Evolutionary conservation across 179 eudicot genomes (phyloP).

Genomic region (Vitellaria paradoxa): DNA sequence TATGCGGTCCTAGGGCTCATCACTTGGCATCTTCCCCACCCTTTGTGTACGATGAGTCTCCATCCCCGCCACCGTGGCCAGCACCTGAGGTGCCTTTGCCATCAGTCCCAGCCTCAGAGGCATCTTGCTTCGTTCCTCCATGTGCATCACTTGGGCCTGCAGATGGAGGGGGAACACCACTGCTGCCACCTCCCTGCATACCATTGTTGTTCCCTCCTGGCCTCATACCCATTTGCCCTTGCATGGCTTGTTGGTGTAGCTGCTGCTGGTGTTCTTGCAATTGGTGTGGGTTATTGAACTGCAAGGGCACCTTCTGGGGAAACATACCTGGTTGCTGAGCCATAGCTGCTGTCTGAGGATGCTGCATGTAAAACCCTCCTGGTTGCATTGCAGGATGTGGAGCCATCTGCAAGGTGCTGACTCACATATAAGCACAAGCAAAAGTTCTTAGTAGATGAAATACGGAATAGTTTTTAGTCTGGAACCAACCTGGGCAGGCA

Average conservation of each 20-base stretch:
- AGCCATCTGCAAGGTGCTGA: slow-evolving; percentile 54
- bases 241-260: slow-evolving; percentile 47
- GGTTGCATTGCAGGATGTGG: slow-evolving; percentile 86
- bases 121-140: slow-evolving; percentile 51
- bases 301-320: slow-evolving; percentile 56
- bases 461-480: not conserved
- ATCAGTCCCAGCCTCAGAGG: slow-evolving; percentile 31
- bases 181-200: slow-evolving; percentile 41
- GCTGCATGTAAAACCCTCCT: slow-evolving; percentile 87
- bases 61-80: slow-evolving; percentile 32
- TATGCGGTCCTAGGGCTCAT: not conserved
- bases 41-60: slow-evolving; percentile 14
- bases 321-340: slow-evolving; percentile 66
- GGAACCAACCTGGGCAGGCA: slow-evolving; percentile 64
- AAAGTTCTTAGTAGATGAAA: not conserved
- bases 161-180: slow-evolving; percentile 33
- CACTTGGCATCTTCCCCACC: slow-evolving; percentile 34
- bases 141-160: slow-evolving; percentile 40
- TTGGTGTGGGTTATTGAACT: slow-evolving; percentile 52
- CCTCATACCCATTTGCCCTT: slow-evolving; percentile 53
- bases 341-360: slow-evolving; percentile 76
- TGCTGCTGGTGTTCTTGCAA: slow-evolving; percentile 55
- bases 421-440: slow-evolving; percentile 8
- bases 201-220: slow-evolving; percentile 50
- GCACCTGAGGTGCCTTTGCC: slow-evolving; percentile 16